These are phyloP conservation scores for Zoysia pacifica DNA, from an alignment of 176 grass and related monocot genomes.

Conservation along the genomic window DNA sequence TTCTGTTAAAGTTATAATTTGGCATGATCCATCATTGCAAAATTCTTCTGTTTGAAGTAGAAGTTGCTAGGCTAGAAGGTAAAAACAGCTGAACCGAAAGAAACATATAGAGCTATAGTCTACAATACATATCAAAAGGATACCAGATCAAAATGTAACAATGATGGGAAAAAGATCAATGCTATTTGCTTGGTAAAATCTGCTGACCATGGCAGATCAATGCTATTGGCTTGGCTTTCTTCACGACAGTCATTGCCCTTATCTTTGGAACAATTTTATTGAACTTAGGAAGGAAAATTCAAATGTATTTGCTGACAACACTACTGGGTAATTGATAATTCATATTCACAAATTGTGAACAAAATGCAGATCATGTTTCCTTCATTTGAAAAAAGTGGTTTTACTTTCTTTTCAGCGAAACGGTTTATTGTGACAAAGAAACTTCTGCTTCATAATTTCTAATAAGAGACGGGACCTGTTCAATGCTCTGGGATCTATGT, in stretches of 20 bases:
- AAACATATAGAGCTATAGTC: not conserved
- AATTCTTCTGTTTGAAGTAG: not conserved
- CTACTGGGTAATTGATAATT: not conserved
- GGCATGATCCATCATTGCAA: not conserved
- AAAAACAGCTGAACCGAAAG: not conserved
- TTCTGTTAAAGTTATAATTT: not conserved
- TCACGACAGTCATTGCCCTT: conserved; percentile 77
- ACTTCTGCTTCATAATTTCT: conserved; percentile 9
- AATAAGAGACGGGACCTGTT: conserved; percentile 63
- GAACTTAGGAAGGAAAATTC: conserved; percentile 79
- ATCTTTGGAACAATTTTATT: conserved; percentile 92
- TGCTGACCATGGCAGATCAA: too few species aligned
- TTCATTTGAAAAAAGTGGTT: not conserved
- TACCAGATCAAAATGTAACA: too few species aligned
- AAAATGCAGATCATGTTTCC: not conserved
- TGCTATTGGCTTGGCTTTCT: too few species aligned
- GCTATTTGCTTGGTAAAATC: too few species aligned
- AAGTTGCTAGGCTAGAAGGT: not conserved
- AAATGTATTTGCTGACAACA: conserved; percentile 38
- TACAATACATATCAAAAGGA: not conserved
- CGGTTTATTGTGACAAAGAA: conserved; percentile 15
- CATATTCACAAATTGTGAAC: too few species aligned
- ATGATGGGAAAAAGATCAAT: too few species aligned
- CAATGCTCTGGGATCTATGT: conserved; percentile 88
- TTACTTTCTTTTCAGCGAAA: not conserved